Evolutionary conservation across 2,329 filamentous ascomycete species (phyloP), one percentile per base, ranked within the genome.

Genomic region (Dactylonectria macrodidyma): DNA sequence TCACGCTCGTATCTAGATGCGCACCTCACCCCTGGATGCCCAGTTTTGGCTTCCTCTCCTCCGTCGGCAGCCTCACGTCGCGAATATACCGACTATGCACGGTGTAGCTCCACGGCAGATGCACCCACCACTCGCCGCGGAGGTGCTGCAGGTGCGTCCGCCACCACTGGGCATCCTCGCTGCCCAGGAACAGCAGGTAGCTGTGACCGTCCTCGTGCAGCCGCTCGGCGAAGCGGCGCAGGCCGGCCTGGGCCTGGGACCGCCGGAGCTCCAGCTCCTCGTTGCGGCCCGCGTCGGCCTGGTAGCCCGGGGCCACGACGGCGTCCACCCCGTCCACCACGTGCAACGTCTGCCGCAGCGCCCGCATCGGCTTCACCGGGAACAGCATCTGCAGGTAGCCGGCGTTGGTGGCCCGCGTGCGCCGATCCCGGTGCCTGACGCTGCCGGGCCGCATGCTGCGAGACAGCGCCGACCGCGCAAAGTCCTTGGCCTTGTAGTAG

Each of bases 1-100:
- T 52, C 50, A 16, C 34, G 10, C 33, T 52, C 48, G 14, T 30
- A n/a, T 34, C 10, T 24, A 14, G 46, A 22, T 24, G 92, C 89
- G 10, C 84, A 9, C 12, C 38, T 52, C 47, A 64, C 22, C 55
- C 55, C 34, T 59, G 47, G 24, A 59, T 46, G n/a, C 36, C 52
- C 46, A 64, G 24, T 36, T 54, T 24, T n/a, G 24, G 38, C 36
- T 63, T 64, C 36, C 38, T 54, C 14, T 36, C 52, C 51, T 56
- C 46, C 30, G 41, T 70, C 16, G 44, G 33, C 12, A 61, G 19
- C 44, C 46, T 51, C 58, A 66, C 38, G n/a, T 62, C 46, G 33
- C 58, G 19, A 4, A 41, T 38, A 38, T 57, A 63, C 9, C 52
- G 58, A 30, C 63, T 66, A 33, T 66, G 58, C 41, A 58, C 63